Base-by-base conservation (phyloP, 2,329 filamentous ascomycete species). In the Byssochlamys sp. region DNA sequence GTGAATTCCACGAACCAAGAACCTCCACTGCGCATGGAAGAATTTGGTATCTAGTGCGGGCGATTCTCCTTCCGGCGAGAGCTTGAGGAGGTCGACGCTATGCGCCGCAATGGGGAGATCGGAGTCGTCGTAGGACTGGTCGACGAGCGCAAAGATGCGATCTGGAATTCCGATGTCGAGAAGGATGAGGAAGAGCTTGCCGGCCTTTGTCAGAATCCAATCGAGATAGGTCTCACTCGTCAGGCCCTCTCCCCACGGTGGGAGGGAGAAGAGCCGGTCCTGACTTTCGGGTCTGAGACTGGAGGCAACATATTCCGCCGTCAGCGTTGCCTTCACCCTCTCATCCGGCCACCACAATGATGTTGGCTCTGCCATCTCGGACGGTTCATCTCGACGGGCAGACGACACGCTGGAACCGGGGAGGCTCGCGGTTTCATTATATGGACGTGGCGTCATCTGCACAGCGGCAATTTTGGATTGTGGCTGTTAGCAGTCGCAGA, bases 111-210 rank as follows among this genome's bases (percentile, higher is more conserved):
- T 73, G 1, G 83, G 83, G 19, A 86, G 70, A 65, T 86, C 83
- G 52, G 81, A 78, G 60, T 86, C 83, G 60, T 85, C 81, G 72
- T 81, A 82, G 2, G 80, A 83, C 58, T 81, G 78, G 62, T 85
- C 83, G 45, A 85, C 80, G 14, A 84, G 75, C 2, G 79, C 76
- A 61, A 85, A 85, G 51, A 86, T 84, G 59, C 82, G 80, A 61
- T 84, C 81, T n/a, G 83, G 79, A n/a, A 83, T 78, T 9, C 81
- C 81, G 57, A 84, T 78, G 57, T 83, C 80, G 52, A 77, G 75
- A 27, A 86, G 74, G 24, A 84, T 81, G 31, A 86, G 74, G 62
- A 85, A 86, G 12, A 85, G 69, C 33, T 82, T 77, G 59, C 78
- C 77, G 3, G 81, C 81, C 58, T 79, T 79, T 56, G 80, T 75